Conservation (phyloP, 2,329 filamentous ascomycete species). For the Penicillium sp. region DNA sequence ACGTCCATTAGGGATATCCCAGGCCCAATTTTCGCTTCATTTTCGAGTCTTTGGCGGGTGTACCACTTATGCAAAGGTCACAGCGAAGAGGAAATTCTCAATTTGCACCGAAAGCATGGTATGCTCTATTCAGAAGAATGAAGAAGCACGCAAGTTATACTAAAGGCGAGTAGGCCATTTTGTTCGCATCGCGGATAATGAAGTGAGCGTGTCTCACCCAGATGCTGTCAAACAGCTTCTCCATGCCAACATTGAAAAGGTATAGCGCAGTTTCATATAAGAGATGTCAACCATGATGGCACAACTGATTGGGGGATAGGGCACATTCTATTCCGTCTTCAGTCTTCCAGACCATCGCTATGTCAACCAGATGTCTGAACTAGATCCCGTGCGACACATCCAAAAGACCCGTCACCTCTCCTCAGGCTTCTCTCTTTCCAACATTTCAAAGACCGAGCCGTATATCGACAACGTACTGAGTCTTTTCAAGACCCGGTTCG, state of each 20-base stretch:
- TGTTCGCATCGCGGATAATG: slow-evolving; percentile 46
- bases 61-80: slow-evolving; percentile 41
- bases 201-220: slow-evolving; percentile 47
- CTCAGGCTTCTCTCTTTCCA: slow-evolving; percentile 30
- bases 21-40: slow-evolving; percentile 44
- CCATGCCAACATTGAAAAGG: slow-evolving; percentile 25
- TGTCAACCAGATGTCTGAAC: slow-evolving; percentile 42
- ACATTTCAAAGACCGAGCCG: slow-evolving; percentile 31
- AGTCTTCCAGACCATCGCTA: slow-evolving; percentile 44
- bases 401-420: slow-evolving; percentile 36
- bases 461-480: slow-evolving; percentile 33
- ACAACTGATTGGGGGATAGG: slow-evolving; percentile 26
- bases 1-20: slow-evolving; percentile 44
- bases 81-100: slow-evolving; percentile 38
- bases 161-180: slow-evolving; percentile 33
- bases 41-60: slow-evolving; percentile 44
- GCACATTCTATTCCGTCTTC: slow-evolving; percentile 37
- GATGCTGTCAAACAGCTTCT: slow-evolving; percentile 43
- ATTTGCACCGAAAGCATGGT: slow-evolving; percentile 44
- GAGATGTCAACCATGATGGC: neutral
- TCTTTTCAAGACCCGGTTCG: slow-evolving; percentile 28
- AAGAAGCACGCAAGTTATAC: too few species aligned
- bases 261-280: neutral
- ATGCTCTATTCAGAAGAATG: too few species aligned
- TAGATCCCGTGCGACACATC: slow-evolving; percentile 38